A percentile compares a stretch with the other conserved stretches of the same genome.
phyloP scores from a whole-genome alignment of 208 protist species.

The Leptomonas seymouri region DNA sequence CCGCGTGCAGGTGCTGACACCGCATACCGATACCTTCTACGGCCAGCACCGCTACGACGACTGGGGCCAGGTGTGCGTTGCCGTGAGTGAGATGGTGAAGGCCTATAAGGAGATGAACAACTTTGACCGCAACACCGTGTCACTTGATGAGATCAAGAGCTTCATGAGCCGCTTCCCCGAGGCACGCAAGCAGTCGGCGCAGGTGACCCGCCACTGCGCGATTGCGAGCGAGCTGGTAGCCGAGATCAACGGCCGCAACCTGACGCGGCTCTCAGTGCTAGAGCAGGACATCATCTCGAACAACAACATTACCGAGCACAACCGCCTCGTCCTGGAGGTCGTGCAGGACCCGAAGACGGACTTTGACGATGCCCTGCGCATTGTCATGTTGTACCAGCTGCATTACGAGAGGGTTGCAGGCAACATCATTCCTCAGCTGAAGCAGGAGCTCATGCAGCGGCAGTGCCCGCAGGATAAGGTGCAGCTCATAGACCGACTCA shows the following conservation, averaged over 20 bases:
- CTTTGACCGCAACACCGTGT: constrained; percentile 79
- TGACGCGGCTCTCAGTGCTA: constrained; percentile 82
- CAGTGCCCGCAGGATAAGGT: constrained; percentile 64
- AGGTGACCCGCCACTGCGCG: constrained; percentile 81
- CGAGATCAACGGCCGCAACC: constrained; percentile 82
- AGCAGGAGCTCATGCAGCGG: constrained; percentile 62
- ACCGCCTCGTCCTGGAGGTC: constrained; percentile 73
- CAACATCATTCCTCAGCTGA: constrained; percentile 72
- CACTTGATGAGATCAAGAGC: constrained; percentile 83
- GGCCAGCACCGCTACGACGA: constrained; percentile 95
- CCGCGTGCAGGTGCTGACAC: constrained; percentile 70
- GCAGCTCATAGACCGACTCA: constrained; percentile 71
- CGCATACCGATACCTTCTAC: constrained; percentile 96
- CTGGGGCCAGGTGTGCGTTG: constrained; percentile 97
- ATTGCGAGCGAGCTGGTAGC: constrained; percentile 81
- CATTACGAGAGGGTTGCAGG: constrained; percentile 74
- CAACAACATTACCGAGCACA: constrained; percentile 80
- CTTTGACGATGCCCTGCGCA: constrained; percentile 76
- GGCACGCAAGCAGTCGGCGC: constrained; percentile 73
- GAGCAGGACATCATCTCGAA: constrained; percentile 85
- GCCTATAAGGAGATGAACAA: constrained; percentile 94
- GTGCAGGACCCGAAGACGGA: constrained; percentile 86
- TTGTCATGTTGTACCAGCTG: constrained; percentile 82
- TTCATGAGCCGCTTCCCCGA: constrained; percentile 91
- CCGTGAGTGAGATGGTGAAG: constrained; percentile 95